Evolutionary conservation across 768 basidiomycete genomes (phyloP).

Genomic region (Boletus edulis): DNA sequence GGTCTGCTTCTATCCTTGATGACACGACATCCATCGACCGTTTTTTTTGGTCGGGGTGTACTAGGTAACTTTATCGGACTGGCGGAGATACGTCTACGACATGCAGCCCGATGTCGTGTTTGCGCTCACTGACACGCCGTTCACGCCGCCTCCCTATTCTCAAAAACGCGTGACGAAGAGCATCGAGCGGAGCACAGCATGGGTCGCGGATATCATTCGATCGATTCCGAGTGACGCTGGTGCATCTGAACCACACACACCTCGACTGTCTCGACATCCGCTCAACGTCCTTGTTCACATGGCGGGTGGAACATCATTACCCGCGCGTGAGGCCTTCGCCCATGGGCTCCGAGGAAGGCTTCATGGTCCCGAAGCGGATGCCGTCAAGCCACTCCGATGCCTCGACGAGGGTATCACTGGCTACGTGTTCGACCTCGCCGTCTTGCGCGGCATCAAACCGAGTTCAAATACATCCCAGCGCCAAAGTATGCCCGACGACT

Average conservation of each 20-base stretch:
- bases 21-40: background rate
- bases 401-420: slow-evolving; percentile 72
- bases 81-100: slow-evolving; percentile 50
- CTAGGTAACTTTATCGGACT: slow-evolving; percentile 55
- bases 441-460: slow-evolving; percentile 34
- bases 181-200: slow-evolving; percentile 63
- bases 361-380: slow-evolving; percentile 52
- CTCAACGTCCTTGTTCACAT: slow-evolving; percentile 67
- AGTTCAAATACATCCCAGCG: slow-evolving; percentile 15
- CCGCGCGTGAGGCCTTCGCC: slow-evolving; percentile 66
- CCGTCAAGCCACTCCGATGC: slow-evolving; percentile 46
- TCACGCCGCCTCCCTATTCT: slow-evolving; percentile 61
- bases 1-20: slow-evolving; percentile 36
- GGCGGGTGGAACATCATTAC: slow-evolving; percentile 53
- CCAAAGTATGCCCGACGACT: slow-evolving; percentile 7
- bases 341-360: slow-evolving; percentile 54
- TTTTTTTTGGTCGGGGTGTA: background rate
- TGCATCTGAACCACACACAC: background rate
- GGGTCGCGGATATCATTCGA: slow-evolving; percentile 58
- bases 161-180: slow-evolving; percentile 79
- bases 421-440: slow-evolving; percentile 67
- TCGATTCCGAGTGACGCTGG: slow-evolving; percentile 11
- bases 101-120: slow-evolving; percentile 70
- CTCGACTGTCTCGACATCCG: slow-evolving; percentile 14
- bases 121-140: slow-evolving; percentile 69